Evolutionary conservation across 2,329 filamentous ascomycete species (phyloP).

Genomic region (Colletotrichum coccodes): DNA sequence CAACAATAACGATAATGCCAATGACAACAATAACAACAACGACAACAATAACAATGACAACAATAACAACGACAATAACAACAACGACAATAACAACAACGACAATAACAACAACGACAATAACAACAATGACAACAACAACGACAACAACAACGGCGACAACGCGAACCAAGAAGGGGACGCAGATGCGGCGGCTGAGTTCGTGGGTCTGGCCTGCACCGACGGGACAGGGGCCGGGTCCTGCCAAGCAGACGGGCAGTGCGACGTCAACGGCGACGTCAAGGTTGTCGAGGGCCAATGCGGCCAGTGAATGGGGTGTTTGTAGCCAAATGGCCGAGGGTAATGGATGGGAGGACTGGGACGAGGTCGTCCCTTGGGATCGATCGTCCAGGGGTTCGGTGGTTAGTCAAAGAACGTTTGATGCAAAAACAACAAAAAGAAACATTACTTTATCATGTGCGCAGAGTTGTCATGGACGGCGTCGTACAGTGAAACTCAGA

Average conservation of each 20-base stretch:
- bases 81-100: neutral
- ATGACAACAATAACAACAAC: neutral
- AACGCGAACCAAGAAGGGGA: neutral
- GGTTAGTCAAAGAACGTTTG: too few relatives aligned
- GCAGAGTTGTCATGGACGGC: neutral
- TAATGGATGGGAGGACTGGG: neutral
- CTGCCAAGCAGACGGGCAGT: constrained; percentile 22
- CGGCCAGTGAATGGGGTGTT: neutral
- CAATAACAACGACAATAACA: neutral
- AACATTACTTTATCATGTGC: neutral
- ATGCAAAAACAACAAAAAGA: neutral
- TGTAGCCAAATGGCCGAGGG: neutral
- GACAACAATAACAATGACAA: neutral
- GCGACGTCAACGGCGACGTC: constrained; percentile 16
- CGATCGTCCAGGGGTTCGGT: neutral
- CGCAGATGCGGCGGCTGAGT: constrained; percentile 12
- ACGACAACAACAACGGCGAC: neutral
- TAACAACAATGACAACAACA: neutral
- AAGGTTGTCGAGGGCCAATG: constrained; percentile 19
- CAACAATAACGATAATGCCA: neutral
- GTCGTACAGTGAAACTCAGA: neutral
- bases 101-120: neutral
- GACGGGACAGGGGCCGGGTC: constrained; percentile 19
- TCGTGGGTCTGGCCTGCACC: constrained; percentile 24
- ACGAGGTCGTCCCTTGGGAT: neutral